Evolutionary conservation across 2,329 filamentous ascomycete genomes (phyloP), one percentile per base, ranked within the genome.

Genomic region (Cytospora paraplurivora): DNA sequence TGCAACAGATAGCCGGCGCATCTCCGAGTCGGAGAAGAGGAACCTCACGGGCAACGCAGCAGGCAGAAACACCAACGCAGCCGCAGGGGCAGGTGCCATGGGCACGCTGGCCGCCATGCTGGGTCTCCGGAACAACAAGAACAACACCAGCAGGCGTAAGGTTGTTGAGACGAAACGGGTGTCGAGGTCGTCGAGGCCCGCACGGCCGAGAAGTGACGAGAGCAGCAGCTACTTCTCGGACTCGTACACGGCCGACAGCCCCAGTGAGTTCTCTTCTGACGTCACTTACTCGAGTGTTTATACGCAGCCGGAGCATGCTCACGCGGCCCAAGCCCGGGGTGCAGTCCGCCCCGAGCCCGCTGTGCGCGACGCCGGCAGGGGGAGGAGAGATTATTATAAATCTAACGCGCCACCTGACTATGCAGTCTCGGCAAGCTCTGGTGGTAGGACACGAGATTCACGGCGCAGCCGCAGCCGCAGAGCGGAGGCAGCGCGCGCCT

Each of bases 211-310:
- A 63, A 81, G 79, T 76, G 72, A 80, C 70, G 68, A 76, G 66
- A 76, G 76, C 71, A 83, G 83, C 75, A 81, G 76, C 72, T 82
- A 83, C 72, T 85, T 78, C 59, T 81, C 81, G 66, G 81, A 82
- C 71, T 82, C 79, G 58, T 86, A 84, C 73, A 80, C 79, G 27
- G 79, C 77, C 67, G 79, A 75, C 67, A 80, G 74, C 70, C 80
- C 79, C 67, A 84, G 83, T 85, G 76, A 81, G 82, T 83, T 71
- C 68, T 63, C 35, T 50, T 61, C 60, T 38, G 62, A 65, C 60
- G 63, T 61, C 53, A 56, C 60, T 38, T 53, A 66, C 64, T 64
- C 64, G 53, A 64, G 62, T 56, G 64, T 59, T 59, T 62, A 66
- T 52, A 66, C 64, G 56, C 61, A 44, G 17, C 34, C 62, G 34